Base-by-base conservation (phyloP, 305 asterid species). In the Fraxinus angustifolia region DNA sequence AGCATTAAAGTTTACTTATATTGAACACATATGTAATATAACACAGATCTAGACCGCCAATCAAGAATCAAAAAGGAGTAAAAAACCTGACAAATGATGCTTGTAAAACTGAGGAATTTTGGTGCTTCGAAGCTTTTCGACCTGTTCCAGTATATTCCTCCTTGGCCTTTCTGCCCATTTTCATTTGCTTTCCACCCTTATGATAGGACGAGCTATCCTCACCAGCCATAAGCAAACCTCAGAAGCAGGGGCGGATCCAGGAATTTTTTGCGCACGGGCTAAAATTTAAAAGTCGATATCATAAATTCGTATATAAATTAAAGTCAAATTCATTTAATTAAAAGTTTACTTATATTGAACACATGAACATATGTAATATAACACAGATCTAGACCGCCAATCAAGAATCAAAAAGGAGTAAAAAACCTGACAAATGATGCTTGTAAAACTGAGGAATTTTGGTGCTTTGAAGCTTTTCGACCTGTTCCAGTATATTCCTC, bases 51-150 rank as follows among this genome's bases (percentile, higher is more conserved):
- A 73, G 82, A 79, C 3, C 34, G 75, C 35, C 3, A 81, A 73
- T 48, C 77, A 87, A 75, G 79, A 42, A 62, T 40, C n/a, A 65
- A 48, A 36, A 40, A n/a, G 70, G 2, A 50, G 8, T 77, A 12
- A 11, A 45, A 62, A 84, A 92, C 99, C 98, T 91, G 91, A 95
- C 71, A 81, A 91, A 88, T 31, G 94, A 88, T 77, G 91, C 86
- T 40, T 88, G 85, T 8, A 78, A 80, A 36, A 21, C 81, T 26
- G 88, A 81, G 68, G 75, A 76, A n/a, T 82, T 62, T 42, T 83
- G 88, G 62, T 90, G 87, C 75, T 84, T 86, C 1, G 82, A 81
- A 62, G 74, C 79, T 19, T 88, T 90, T 45, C 53, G 81, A 86
- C 80, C 36, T 42, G 77, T 90, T 70, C 58, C 56, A 17, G 73